Percentiles rank a stretch among this genome's conserved stretches.
phyloP scores from a whole-genome alignment of 2,329 filamentous ascomycete species.

The Botrytis sinoallii region DNA sequence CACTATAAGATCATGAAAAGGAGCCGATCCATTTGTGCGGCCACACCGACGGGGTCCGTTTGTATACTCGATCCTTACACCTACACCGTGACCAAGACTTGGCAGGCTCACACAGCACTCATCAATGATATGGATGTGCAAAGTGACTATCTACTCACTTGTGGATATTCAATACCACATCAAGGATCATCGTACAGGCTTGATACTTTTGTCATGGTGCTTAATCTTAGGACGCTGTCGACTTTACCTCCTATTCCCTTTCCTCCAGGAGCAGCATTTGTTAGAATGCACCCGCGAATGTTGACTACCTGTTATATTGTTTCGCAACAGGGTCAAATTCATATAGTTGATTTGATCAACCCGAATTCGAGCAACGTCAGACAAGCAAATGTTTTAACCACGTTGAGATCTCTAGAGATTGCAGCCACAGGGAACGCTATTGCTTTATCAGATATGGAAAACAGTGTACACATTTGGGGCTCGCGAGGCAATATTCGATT shows the following conservation, averaged over 20 bases:
- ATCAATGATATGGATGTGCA: constrained; percentile 98
- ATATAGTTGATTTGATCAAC: constrained; percentile 88
- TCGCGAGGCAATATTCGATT: constrained; percentile 68
- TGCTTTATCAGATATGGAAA: constrained; percentile 62
- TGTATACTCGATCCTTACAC: constrained; percentile 80
- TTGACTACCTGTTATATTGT: constrained; percentile 92
- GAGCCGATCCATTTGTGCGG: constrained; percentile 86
- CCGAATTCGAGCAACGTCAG: constrained; percentile 66
- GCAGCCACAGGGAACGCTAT: constrained; percentile 70
- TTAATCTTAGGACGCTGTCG: constrained; percentile 86
- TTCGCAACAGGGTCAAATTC: constrained; percentile 88
- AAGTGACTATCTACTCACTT: constrained; percentile 92
- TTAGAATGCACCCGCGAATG: constrained; percentile 94
- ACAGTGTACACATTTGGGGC: constrained; percentile 66
- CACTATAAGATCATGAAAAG: constrained; percentile 92
- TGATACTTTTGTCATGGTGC: constrained; percentile 92
- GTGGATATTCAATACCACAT: constrained; percentile 84
- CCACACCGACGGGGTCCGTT: constrained; percentile 76
- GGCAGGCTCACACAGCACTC: constrained; percentile 83
- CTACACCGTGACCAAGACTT: constrained; percentile 77
- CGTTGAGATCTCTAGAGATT: constrained; percentile 63
- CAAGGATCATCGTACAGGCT: constrained; percentile 74
- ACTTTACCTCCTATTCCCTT: constrained; percentile 89
- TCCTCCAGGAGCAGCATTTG: constrained; percentile 87
- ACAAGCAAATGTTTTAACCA: constrained; percentile 60